Evolutionary conservation across 768 basidiomycete species (phyloP).

Genomic region (Serendipita vermifera): DNA sequence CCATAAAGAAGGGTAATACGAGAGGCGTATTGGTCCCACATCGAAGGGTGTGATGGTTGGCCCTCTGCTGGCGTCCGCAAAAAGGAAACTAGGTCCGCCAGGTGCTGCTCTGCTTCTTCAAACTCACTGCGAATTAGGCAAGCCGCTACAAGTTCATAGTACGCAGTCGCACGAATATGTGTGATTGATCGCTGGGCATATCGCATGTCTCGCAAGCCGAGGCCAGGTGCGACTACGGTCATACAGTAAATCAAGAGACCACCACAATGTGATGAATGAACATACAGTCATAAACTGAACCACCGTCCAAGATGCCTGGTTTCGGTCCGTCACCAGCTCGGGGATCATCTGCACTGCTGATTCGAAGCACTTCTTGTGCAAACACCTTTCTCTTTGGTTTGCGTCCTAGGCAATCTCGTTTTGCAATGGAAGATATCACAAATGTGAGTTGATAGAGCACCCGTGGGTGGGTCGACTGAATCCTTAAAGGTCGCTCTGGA

Average conservation of each 20-base stretch:
- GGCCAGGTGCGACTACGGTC: not conserved
- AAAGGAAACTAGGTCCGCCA: not conserved
- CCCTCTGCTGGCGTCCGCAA: not conserved
- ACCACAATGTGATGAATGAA: conserved; percentile 15
- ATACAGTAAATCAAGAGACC: too few relatives aligned
- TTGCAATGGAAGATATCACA: conserved; percentile 50
- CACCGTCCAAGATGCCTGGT: not conserved
- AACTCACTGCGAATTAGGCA: conserved; percentile 54
- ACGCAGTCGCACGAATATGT: conserved; percentile 56
- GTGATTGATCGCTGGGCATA: conserved; percentile 13
- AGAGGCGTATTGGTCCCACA: conserved; percentile 45
- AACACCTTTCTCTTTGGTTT: conserved; percentile 63
- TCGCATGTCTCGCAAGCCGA: not conserved
- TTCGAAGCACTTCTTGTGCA: conserved; percentile 40
- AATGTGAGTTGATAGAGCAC: conserved; percentile 51
- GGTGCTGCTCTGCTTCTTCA: conserved; percentile 36
- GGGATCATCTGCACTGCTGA: conserved; percentile 8
- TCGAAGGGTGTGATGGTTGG: not conserved
- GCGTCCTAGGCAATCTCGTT: conserved; percentile 60
- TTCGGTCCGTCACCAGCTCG: not conserved
- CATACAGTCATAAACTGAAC: conserved; percentile 24
- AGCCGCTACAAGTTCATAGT: conserved; percentile 59
- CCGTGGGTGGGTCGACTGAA: conserved; percentile 57
- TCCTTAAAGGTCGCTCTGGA: conserved; percentile 32
- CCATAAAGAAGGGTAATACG: conserved; percentile 57